These are phyloP conservation scores for Apophysomyces elegans DNA, from an alignment of 371 early-diverging fungal genomes.

Conservation along the genomic window DNA sequence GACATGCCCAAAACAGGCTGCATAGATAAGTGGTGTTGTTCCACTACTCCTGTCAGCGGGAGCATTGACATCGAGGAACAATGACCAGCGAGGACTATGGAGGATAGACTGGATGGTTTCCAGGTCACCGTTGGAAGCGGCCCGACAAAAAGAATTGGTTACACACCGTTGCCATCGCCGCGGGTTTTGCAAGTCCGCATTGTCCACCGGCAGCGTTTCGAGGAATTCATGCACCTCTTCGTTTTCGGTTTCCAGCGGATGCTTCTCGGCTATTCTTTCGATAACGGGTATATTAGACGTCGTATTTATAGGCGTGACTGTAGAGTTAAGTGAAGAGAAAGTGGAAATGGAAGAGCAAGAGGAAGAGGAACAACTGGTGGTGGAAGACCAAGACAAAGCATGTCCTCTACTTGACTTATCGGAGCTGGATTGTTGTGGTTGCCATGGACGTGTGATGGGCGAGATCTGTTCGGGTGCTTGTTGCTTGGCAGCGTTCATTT, in stretches of 20 bases:
- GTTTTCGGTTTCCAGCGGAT: background rate
- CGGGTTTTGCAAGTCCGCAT: background rate
- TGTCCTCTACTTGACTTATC: background rate
- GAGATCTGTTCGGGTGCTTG: background rate
- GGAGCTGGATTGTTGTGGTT: background rate
- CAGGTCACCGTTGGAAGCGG: slow-evolving; percentile 30
- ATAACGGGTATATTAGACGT: background rate
- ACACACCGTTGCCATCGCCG: slow-evolving; percentile 9
- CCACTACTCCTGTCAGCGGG: slow-evolving; percentile 59
- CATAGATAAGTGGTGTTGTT: slow-evolving; percentile 79
- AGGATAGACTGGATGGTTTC: slow-evolving; percentile 20
- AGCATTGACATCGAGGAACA: slow-evolving; percentile 10
- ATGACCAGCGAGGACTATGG: background rate
- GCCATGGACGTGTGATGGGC: background rate
- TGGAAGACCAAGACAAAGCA: background rate
- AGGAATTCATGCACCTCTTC: background rate
- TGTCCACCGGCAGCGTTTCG: background rate
- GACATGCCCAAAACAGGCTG: slow-evolving; percentile 86
- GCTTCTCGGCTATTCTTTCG: background rate
- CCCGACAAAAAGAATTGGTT: slow-evolving; percentile 14
- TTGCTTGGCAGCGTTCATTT: slow-evolving; percentile 27
- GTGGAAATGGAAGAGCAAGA: background rate
- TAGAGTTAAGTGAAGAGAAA: background rate
- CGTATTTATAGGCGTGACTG: background rate
- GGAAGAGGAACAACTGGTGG: background rate